Evolutionary conservation across 2,329 filamentous ascomycete genomes (phyloP).

Genomic region (Chaetomiaceae sp.): DNA sequence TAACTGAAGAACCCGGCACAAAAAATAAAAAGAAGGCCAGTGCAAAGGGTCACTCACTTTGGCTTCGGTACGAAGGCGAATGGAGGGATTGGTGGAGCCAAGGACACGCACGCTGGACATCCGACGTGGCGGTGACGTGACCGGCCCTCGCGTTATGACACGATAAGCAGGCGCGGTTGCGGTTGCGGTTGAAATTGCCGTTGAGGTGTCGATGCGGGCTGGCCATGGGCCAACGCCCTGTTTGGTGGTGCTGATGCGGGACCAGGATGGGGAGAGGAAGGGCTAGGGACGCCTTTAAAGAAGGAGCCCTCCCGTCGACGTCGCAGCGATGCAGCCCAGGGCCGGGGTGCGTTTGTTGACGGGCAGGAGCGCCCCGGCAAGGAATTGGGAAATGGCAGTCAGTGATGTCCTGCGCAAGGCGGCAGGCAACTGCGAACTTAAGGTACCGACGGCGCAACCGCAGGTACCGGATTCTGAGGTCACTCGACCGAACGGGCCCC

Average conservation of each 20-base stretch:
- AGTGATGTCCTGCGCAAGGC: too few relatives aligned
- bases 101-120: constrained; percentile 1
- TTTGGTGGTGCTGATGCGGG: constrained; percentile 9
- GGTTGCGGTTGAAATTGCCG: constrained; percentile 10
- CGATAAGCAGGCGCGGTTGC: constrained; percentile 3
- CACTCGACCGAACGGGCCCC: too few relatives aligned
- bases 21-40: neutral
- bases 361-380: constrained; percentile 6
- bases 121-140: constrained; percentile 6
- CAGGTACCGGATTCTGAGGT: too few relatives aligned
- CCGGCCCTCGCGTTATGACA: constrained; percentile 7
- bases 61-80: neutral
- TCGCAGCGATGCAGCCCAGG: constrained; percentile 18
- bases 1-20: too few relatives aligned
- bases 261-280: constrained; percentile 12
- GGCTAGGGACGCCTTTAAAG: constrained; percentile 19
- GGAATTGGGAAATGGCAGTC: neutral
- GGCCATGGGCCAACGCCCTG: constrained; percentile 11
- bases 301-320: constrained; percentile 17
- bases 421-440: too few relatives aligned
- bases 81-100: neutral
- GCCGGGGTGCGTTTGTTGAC: constrained; percentile 6
- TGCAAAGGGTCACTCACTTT: constrained; percentile 9
- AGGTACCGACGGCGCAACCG: too few relatives aligned
- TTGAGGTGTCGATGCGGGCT: constrained; percentile 8